Evolutionary conservation across 306 rosid species (phyloP), one percentile per base, ranked within the genome.

Genomic region (Glycine latifolia): DNA sequence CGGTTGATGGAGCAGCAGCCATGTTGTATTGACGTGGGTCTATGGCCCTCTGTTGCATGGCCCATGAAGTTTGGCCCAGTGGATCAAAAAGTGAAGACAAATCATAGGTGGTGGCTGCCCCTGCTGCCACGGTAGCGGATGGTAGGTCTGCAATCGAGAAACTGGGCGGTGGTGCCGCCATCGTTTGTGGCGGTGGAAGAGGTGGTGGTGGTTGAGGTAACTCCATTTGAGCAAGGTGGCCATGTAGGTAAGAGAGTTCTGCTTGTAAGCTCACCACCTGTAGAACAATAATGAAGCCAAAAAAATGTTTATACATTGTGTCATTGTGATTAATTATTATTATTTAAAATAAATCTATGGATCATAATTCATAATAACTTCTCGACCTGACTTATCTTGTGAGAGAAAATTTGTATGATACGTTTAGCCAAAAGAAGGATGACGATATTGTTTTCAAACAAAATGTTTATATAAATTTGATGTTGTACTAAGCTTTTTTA

Each of bases 201-300:
- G 91, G 94, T 26, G 31, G 31, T 9, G 90, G 91, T 4, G 85
- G 86, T 10, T 67, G 81, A 5, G 89, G 91, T 49, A 85, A 44
- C 90, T 92, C 95, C 49, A 88, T n/a, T 41, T 94, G 73, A 35
- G 88, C 79, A 37, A 92, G 80, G 47, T 94, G 95, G 68, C 86
- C 86, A 78, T 94, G 97, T 15, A 92, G 46, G 88, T 88, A 94
- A 9, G 94, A 76, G 69, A 94, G 85, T 81, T 94, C 97, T 7
- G 95, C 89, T 85, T 92, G 97, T 63, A 94, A 84, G 84, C 31
- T 88, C 78, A 87, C 87, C 88, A 94, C 94, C 97, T 94, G 14
- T 47, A 10, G 7, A 16, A 52, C 5, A 81, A 37, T 1, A 20
- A 20, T 17, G 12, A 52, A 71, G 33, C 14, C 14, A 33, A 1